A percentile compares a stretch with the other conserved stretches of the same genome.
Conservation (phyloP, 2,329 filamentous ascomycete species). For the Chaetomiaceae sp. region DNA sequence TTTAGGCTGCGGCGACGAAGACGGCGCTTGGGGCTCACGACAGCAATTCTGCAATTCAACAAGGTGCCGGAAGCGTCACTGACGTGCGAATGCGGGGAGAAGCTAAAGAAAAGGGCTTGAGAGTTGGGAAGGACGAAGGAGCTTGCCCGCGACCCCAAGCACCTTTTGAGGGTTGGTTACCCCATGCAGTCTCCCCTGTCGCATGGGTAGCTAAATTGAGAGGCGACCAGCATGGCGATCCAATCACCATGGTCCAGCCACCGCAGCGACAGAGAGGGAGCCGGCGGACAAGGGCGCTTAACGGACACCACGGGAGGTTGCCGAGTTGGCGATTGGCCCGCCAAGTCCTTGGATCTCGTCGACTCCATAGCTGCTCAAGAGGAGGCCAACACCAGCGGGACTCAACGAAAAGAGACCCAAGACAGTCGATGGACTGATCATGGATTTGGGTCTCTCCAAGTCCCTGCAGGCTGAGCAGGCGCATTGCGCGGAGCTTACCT, state of each 20-base stretch:
- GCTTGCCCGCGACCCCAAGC: background rate
- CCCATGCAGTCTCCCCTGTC: too few relatives aligned
- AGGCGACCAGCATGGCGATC: conserved; percentile 1
- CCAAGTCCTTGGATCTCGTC: conserved; percentile 9
- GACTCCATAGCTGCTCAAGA: too few relatives aligned
- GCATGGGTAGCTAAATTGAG: conserved; percentile 19
- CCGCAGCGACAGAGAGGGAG: conserved; percentile 17
- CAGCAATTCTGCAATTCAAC: background rate
- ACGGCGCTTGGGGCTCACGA: background rate
- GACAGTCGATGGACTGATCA: background rate
- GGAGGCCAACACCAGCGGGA: too few relatives aligned
- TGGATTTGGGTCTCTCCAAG: too few relatives aligned
- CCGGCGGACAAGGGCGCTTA: conserved; percentile 24
- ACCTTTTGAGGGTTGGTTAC: conserved; percentile 12
- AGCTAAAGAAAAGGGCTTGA: background rate
- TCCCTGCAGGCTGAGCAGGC: too few relatives aligned
- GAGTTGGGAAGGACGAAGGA: background rate
- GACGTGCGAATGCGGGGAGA: too few relatives aligned
- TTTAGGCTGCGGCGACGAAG: background rate
- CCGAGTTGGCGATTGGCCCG: conserved; percentile 20
- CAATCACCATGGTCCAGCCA: conserved; percentile 15
- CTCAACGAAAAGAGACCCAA: background rate
- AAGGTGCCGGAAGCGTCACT: too few relatives aligned
- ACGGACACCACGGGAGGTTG: background rate
- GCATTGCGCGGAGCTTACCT: too few relatives aligned